Percentiles rank a stretch among this genome's conserved stretches.
Conservation (phyloP, 2,329 filamentous ascomycete genomes). For the Pseudogymnoascus sp. region DNA sequence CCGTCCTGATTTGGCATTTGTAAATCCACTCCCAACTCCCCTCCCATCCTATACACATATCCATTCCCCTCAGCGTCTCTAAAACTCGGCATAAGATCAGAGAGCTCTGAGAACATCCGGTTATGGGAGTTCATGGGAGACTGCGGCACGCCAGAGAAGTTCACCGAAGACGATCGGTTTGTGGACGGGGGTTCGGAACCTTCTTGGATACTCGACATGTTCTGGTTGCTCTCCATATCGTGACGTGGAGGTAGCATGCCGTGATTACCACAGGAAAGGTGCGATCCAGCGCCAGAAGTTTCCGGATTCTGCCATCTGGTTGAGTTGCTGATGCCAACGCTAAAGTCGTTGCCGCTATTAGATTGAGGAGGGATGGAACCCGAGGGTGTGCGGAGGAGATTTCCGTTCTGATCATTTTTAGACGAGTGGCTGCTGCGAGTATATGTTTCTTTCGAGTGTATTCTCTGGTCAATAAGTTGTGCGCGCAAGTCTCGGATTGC, state of each 20-base stretch:
- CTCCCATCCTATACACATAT: constrained; percentile 4
- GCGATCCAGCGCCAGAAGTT: neutral
- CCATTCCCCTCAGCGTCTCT: neutral
- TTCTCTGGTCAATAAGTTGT: neutral
- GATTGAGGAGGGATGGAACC: neutral
- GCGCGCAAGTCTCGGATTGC: constrained; percentile 29
- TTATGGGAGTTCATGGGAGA: neutral
- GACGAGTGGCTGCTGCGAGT: neutral
- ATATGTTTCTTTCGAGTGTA: neutral
- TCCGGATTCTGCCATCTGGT: neutral
- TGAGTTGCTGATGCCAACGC: neutral
- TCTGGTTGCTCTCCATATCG: neutral
- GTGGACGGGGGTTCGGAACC: neutral
- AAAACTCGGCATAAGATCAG: neutral
- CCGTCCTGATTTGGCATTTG: constrained; percentile 7
- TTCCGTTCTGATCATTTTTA: neutral
- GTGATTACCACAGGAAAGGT: neutral
- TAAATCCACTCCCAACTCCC: neutral
- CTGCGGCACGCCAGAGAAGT: neutral
- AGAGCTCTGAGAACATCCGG: neutral
- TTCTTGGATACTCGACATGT: neutral
- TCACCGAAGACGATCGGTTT: neutral
- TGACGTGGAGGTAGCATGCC: neutral
- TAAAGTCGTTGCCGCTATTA: neutral
- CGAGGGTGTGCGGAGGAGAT: neutral